Conservation (phyloP, 768 basidiomycete species). For the Harrya chromipes region DNA sequence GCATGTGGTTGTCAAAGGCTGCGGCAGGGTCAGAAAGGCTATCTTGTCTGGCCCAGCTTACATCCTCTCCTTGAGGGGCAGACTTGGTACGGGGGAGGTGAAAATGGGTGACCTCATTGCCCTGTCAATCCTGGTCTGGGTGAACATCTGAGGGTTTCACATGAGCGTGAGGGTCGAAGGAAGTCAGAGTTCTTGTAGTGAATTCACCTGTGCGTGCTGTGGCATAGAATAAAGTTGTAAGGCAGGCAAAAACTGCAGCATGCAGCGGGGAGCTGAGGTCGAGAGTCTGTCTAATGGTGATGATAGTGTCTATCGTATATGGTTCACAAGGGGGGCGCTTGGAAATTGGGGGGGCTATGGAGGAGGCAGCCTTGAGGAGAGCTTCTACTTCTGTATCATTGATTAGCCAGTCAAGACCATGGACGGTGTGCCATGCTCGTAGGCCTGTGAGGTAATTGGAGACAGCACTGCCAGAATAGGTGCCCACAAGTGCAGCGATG, state of each 20-base stretch:
- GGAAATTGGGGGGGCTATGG: conserved; percentile 6
- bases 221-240: conserved; percentile 18
- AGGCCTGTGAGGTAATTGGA: conserved; percentile 16
- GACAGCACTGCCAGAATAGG: conserved; percentile 5
- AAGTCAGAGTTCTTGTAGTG: conserved; percentile 10
- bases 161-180: conserved; percentile 15
- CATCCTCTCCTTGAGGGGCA: background rate
- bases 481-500: conserved; percentile 14
- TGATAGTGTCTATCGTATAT: conserved; percentile 11
- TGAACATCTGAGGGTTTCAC: background rate
- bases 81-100: background rate
- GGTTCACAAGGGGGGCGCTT: conserved; percentile 6
- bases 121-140: background rate
- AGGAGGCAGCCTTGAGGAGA: conserved; percentile 12
- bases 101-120: background rate
- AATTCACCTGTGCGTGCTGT: conserved; percentile 19
- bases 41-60: background rate
- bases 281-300: too few species aligned
- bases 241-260: conserved; percentile 15
- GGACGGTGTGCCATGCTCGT: conserved; percentile 26
- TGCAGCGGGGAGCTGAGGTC: background rate
- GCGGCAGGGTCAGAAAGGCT: background rate
- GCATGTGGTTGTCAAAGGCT: background rate
- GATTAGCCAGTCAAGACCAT: conserved; percentile 17
- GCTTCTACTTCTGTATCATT: conserved; percentile 9